Base-by-base conservation (phyloP, 768 basidiomycete species). In the Leccinum boreale region DNA sequence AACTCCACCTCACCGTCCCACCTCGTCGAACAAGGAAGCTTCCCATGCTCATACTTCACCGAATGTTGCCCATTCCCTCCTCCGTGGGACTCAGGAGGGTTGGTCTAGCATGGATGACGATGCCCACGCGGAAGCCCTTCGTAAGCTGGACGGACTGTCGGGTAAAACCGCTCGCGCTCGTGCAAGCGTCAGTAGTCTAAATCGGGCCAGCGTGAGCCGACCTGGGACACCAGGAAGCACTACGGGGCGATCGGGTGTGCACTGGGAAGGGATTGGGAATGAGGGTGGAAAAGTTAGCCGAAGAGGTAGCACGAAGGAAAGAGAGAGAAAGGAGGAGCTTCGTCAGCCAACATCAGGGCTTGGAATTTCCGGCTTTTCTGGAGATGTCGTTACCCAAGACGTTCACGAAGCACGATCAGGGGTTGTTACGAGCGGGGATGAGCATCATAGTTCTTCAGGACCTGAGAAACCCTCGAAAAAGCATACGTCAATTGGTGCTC, bases 71-170 rank as follows among this genome's bases (percentile, higher is more conserved):
- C 92, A 94, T 67, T 92, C 91, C 1, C 76, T 93, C 54, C 80
- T 94, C 24, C 84, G 90, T 62, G 92, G 92, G 11, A 92, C 89
- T 6, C 92, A 94, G 70, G 88, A 92, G 70, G 92, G 92, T 26
- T 94, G 91, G 91, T 87, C 87, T 15, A 90, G 84, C 59, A 79
- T 94, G 65, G 89, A 92, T 65, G 92, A 95, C 67, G 87, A 91
- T 65, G 87, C 88, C 15, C 94, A 96, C 7, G 90, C 85, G 7
- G 94, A 96, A 65, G 92, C 93, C 9, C 78, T 99, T 35, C 84
- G 94, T 55, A 97, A 96, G 74, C 75, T 99, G 24, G 96, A 99
- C 66, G 96, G 96, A 0, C 70, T 97, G 11, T 83, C 83, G 11
- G 87, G 87, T 1, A 90, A 89, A 68, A 85, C 81, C 36, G 84